These are phyloP conservation scores for Pythium dissimile DNA, from an alignment of 352 stramenopile species.

Conservation along the genomic window DNA sequence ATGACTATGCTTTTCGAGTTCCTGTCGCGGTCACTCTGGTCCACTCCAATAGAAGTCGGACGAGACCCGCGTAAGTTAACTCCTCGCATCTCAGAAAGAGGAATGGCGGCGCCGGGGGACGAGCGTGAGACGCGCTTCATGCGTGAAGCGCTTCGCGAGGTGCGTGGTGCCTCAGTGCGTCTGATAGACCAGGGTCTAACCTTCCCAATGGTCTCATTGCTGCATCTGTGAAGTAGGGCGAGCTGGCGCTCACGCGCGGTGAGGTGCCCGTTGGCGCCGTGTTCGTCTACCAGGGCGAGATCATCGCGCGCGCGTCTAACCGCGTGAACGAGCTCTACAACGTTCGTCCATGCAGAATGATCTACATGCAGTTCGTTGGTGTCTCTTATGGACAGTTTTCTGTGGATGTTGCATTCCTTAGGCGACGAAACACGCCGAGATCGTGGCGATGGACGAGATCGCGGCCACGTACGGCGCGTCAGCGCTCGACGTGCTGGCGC, in stretches of 20 bases:
- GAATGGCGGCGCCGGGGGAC: conserved; percentile 4
- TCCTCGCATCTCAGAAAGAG: not conserved
- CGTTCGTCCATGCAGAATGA: too few species aligned
- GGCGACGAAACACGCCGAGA: conserved; percentile 89
- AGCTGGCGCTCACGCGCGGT: conserved; percentile 63
- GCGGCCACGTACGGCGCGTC: conserved; percentile 38
- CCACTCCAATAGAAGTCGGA: conserved; percentile 2
- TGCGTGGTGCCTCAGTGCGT: conserved; percentile 8
- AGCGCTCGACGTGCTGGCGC: conserved; percentile 40
- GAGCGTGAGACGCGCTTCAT: conserved; percentile 61
- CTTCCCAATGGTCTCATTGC: not conserved
- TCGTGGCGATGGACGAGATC: conserved; percentile 88
- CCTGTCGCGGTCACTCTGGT: not conserved
- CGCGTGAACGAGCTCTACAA: conserved; percentile 88
- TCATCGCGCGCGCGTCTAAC: conserved; percentile 85
- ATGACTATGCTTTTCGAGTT: not conserved
- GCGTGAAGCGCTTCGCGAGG: conserved; percentile 66
- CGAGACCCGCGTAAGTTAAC: conserved; percentile 16
- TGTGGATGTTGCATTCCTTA: too few species aligned
- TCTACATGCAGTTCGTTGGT: not conserved
- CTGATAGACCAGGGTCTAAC: not conserved
- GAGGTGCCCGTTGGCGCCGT: conserved; percentile 92
- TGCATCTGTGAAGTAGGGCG: conserved; percentile 37
- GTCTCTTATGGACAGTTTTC: too few species aligned
- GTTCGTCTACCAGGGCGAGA: conserved; percentile 75